A percentile compares a stretch with the other conserved stretches of the same genome.
These are phyloP conservation scores for Thalassiosira mediterranea DNA, from an alignment of 352 stramenopile species.

Conservation along the genomic window DNA sequence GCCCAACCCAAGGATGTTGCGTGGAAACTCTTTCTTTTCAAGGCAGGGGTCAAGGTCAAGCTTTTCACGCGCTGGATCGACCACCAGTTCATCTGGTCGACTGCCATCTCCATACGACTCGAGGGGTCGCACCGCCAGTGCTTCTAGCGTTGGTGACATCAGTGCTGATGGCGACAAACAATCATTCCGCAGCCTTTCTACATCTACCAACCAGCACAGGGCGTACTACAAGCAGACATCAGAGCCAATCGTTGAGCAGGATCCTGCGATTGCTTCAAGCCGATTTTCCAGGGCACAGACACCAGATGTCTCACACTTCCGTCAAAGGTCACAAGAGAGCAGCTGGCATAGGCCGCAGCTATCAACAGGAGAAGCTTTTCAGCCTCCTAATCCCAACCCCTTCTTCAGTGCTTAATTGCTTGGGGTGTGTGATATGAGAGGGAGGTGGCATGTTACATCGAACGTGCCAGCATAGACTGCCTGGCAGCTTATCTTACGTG, in stretches of 20 bases:
- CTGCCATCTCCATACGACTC: no score
- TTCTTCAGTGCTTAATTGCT: constrained; percentile 56
- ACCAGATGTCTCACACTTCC: constrained; percentile 3
- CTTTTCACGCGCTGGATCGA: no score
- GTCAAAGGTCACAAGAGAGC: neutral
- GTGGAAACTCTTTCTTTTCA: constrained; percentile 31
- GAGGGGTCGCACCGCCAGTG: no score
- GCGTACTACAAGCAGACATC: constrained; percentile 43
- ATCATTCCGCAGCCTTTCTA: constrained; percentile 1
- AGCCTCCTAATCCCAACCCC: constrained; percentile 33
- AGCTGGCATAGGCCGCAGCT: constrained; percentile 12
- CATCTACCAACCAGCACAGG: constrained; percentile 15
- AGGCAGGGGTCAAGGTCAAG: no score
- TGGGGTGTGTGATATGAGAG: no score
- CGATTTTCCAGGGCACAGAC: neutral
- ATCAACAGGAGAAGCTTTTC: constrained; percentile 34
- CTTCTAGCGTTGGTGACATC: constrained; percentile 6
- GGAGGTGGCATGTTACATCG: no score
- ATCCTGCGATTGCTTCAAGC: neutral
- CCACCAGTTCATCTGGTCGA: no score
- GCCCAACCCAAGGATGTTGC: constrained; percentile 3
- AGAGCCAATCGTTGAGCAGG: constrained; percentile 19
- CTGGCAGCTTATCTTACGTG: no score
- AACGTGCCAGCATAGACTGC: no score
- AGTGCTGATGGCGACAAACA: no score